Conservation (phyloP, 1,284 basidiomycete genomes). For the Hemileia vastatrix region DNA sequence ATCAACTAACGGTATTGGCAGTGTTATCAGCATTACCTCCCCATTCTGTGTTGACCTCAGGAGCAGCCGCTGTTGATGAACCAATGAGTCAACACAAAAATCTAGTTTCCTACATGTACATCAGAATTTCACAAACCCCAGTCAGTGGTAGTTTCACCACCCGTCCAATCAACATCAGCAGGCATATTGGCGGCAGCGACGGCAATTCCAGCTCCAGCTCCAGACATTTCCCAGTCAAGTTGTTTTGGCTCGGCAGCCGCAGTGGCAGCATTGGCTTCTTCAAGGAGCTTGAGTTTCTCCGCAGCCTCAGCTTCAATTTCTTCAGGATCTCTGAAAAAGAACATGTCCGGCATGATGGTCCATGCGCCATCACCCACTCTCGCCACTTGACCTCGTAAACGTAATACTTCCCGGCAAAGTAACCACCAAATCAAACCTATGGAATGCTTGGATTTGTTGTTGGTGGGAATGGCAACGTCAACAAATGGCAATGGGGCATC, state of each 20-base stretch:
- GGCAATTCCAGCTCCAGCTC: conserved; percentile 58
- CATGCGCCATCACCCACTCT: conserved; percentile 73
- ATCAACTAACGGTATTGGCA: neutral
- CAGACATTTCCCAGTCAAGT: conserved; percentile 42
- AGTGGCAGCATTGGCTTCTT: conserved; percentile 46
- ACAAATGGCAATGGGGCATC: conserved; percentile 95
- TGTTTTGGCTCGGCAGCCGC: conserved; percentile 39
- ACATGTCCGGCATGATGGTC: conserved; percentile 63
- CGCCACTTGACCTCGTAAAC: conserved; percentile 83
- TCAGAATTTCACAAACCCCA: conserved; percentile 50
- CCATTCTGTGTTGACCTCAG: conserved; percentile 10
- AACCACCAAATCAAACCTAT: conserved; percentile 99
- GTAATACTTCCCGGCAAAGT: conserved; percentile 92
- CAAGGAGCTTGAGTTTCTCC: conserved; percentile 7
- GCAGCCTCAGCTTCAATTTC: conserved; percentile 19
- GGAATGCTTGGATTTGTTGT: conserved; percentile 97
- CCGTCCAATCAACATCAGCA: conserved; percentile 47
- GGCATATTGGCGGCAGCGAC: conserved; percentile 35
- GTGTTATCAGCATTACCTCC: neutral
- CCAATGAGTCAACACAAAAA: neutral
- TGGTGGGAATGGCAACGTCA: conserved; percentile 95
- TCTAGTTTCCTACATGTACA: neutral
- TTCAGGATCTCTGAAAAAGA: conserved; percentile 22
- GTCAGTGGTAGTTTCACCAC: conserved; percentile 54
- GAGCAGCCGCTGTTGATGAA: conserved; percentile 8